A percentile compares a stretch with the other conserved stretches of the same genome.
These are phyloP conservation scores for Pleurotus djamor DNA, from an alignment of 768 basidiomycete species.

Conservation along the genomic window DNA sequence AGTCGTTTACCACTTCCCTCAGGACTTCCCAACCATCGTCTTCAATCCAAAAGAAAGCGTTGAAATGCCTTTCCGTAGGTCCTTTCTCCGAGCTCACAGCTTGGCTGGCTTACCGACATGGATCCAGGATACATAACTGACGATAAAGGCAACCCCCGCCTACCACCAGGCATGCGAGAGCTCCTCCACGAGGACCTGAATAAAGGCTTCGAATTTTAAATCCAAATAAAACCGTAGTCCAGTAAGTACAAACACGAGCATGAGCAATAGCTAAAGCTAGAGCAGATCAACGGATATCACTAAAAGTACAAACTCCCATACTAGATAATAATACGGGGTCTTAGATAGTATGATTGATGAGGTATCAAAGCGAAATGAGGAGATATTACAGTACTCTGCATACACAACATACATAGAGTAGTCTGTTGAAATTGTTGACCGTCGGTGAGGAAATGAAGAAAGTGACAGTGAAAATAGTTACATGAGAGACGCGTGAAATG, in stretches of 20 bases:
- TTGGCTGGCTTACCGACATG: neutral
- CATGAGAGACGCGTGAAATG: neutral
- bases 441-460: neutral
- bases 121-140: constrained; percentile 43
- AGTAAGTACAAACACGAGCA: neutral
- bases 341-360: neutral
- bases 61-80: constrained; percentile 95
- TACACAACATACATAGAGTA: constrained; percentile 1
- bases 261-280: too few relatives aligned
- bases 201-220: constrained; percentile 79
- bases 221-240: too few relatives aligned
- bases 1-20: neutral
- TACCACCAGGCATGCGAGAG: constrained; percentile 90
- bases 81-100: neutral
- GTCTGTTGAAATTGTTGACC: neutral
- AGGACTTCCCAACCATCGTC: constrained; percentile 89
- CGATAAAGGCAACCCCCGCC: constrained; percentile 55
- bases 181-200: constrained; percentile 85
- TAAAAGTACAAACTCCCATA: neutral
- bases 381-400: neutral
- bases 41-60: constrained; percentile 90
- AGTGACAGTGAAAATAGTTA: neutral
- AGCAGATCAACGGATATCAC: neutral
- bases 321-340: neutral
- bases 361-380: neutral